Evolutionary conservation across 768 basidiomycete genomes (phyloP).

Genomic region (Pulveroboletus frians): DNA sequence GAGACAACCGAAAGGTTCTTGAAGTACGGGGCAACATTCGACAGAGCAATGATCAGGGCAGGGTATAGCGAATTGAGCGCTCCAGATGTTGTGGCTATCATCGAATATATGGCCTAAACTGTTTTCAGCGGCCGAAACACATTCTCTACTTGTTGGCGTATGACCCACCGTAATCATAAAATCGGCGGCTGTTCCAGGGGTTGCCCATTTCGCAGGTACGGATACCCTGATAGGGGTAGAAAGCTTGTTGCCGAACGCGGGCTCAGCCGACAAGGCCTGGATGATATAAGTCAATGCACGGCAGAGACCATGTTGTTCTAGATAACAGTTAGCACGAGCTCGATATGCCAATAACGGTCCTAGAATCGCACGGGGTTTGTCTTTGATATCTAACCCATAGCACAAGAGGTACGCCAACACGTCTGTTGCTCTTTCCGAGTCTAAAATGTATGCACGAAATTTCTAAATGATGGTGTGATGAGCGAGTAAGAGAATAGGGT

Average conservation of each 20-base stretch:
- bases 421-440: slow-evolving; percentile 75
- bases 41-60: slow-evolving; percentile 83
- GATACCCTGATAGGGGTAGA: slow-evolving; percentile 57
- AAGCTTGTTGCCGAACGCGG: slow-evolving; percentile 67
- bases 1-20: slow-evolving; percentile 75
- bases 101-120: slow-evolving; percentile 75
- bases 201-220: slow-evolving; percentile 73
- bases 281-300: slow-evolving; percentile 87
- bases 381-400: slow-evolving; percentile 84
- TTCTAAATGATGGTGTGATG: slow-evolving; percentile 50
- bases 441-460: slow-evolving; percentile 78
- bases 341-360: not conserved
- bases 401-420: slow-evolving; percentile 74
- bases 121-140: slow-evolving; percentile 6
- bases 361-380: slow-evolving; percentile 72
- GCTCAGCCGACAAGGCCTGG: slow-evolving; percentile 85
- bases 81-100: slow-evolving; percentile 86
- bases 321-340: slow-evolving; percentile 5
- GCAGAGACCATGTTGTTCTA: slow-evolving; percentile 89
- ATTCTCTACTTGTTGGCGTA: not conserved
- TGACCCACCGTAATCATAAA: slow-evolving; percentile 77
- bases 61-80: slow-evolving; percentile 81
- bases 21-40: slow-evolving; percentile 85
- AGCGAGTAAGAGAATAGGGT: not conserved
- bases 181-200: slow-evolving; percentile 71